phyloP scores from a whole-genome alignment of 805 yeast genomes.

The Suhomyces sp. region DNA sequence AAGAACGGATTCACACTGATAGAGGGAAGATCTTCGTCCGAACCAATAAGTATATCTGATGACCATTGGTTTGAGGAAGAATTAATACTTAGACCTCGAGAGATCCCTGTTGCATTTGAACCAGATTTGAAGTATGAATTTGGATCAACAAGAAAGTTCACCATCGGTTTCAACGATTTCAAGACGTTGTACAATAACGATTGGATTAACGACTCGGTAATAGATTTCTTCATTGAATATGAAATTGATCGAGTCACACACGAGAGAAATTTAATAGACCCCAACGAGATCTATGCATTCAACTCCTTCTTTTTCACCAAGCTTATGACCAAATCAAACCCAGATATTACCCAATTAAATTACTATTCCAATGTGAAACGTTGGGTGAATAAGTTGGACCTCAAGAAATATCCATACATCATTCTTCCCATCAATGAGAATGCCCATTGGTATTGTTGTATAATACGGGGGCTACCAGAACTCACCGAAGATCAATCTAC shows the following conservation, averaged over 20 bases:
- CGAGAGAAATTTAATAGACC: conserved; percentile 22
- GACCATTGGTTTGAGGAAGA: conserved; percentile 3
- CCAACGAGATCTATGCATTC: conserved; percentile 53
- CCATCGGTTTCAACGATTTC: conserved; percentile 69
- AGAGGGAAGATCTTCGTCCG: not conserved
- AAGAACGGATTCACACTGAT: too few species aligned
- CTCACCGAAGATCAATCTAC: conserved; percentile 11
- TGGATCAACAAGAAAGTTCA: conserved; percentile 51
- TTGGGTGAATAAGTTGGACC: conserved; percentile 75
- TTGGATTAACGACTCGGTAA: conserved; percentile 87
- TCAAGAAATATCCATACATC: conserved; percentile 54
- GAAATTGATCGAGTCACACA: conserved; percentile 42
- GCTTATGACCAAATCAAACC: conserved; percentile 37
- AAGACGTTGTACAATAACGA: conserved; percentile 74
- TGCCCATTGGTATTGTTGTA: conserved; percentile 85
- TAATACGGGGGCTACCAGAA: conserved; percentile 56
- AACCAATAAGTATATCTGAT: conserved; percentile 1
- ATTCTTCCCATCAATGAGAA: conserved; percentile 80
- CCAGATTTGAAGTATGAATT: conserved; percentile 53
- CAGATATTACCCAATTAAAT: too few species aligned
- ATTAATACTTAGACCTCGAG: conserved; percentile 12
- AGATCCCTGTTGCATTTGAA: conserved; percentile 40
- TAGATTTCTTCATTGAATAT: conserved; percentile 78
- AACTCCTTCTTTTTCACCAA: conserved; percentile 83
- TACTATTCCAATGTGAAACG: conserved; percentile 65